phyloP scores from a whole-genome alignment of 2,329 filamentous ascomycete species.

The Aspergillus sp. region DNA sequence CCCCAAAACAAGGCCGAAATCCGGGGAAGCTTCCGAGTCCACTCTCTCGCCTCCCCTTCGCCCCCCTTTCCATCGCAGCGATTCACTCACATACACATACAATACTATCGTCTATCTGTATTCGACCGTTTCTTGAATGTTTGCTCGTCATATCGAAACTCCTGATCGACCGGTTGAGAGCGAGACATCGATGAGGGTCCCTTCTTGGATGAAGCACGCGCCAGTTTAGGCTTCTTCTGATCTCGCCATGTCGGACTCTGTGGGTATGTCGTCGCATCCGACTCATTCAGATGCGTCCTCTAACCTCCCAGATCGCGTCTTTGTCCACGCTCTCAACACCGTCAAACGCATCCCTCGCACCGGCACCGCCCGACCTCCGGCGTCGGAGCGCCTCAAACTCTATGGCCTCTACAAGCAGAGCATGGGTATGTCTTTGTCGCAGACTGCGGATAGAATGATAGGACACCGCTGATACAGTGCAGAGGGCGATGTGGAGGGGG shows the following conservation, averaged over 20 bases:
- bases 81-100: not conserved
- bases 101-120: not conserved
- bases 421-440: constrained; percentile 60
- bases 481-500: constrained; percentile 92
- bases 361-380: constrained; percentile 82
- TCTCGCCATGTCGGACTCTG: constrained; percentile 45
- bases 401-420: constrained; percentile 99
- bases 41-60: not conserved
- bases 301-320: constrained; percentile 76
- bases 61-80: not conserved
- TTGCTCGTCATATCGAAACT: not conserved
- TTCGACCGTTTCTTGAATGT: not conserved
- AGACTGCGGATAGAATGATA: too few relatives aligned
- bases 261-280: constrained; percentile 34
- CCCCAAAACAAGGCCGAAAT: constrained; percentile 9
- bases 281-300: not conserved
- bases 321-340: constrained; percentile 97
- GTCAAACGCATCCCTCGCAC: constrained; percentile 97
- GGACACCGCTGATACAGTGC: not conserved
- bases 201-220: constrained; percentile 33
- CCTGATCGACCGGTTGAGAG: not conserved
- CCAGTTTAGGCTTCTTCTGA: constrained; percentile 17
- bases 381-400: constrained; percentile 78
- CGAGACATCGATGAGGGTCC: constrained; percentile 25
- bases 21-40: constrained; percentile 14